Evolutionary conservation across 1,284 basidiomycete genomes (phyloP), one percentile per base, ranked within the genome.

Genomic region (Omphalotus olearius): DNA sequence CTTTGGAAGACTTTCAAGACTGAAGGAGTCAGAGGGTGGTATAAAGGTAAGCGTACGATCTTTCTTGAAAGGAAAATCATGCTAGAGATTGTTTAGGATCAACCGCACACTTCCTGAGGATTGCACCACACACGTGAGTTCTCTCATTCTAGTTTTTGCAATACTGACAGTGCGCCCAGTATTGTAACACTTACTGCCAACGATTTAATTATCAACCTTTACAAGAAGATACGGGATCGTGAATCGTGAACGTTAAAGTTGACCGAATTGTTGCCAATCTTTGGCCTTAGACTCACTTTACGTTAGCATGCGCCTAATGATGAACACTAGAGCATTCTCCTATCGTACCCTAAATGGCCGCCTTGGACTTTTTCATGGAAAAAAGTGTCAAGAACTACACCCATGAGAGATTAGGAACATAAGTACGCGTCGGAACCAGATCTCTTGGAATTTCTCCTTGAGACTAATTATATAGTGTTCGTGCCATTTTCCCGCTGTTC

Each of bases 1-100:
- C 74, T 99, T 46, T 97, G 91, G 89, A 96, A 98, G 74, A 99
- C 95, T 0, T 80, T 92, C 58, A 89, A 88, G 65, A 76, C 88
- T 0, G 96, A 99, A 71, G 96, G 96, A 37, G 72, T 95, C 9
- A 73, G 84, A 39, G 96, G 92, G 20, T 91, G 88, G 88, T 97
- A 98, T 72, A 96, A 96, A 75, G 93, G 91, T 82, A 52, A 4
- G 59, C 18, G 7, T 33, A 23, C 39, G 18, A 30, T 37, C 9
- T 5, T 3, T 6, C 20, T 30, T 1, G 13, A n/a, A 17, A 20
- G n/a, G 10, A 11, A 11, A 38, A n/a, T 23, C 13, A 46, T 13
- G 42, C 54, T 40, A 13, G 23, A 4, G 3, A 14, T 10, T 46
- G 36, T 48, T 14, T 57, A 91, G 91, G 92, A 43, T 92, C 92